Base-by-base conservation (phyloP, 768 basidiomycete species). In the Trametopsis cervina region DNA sequence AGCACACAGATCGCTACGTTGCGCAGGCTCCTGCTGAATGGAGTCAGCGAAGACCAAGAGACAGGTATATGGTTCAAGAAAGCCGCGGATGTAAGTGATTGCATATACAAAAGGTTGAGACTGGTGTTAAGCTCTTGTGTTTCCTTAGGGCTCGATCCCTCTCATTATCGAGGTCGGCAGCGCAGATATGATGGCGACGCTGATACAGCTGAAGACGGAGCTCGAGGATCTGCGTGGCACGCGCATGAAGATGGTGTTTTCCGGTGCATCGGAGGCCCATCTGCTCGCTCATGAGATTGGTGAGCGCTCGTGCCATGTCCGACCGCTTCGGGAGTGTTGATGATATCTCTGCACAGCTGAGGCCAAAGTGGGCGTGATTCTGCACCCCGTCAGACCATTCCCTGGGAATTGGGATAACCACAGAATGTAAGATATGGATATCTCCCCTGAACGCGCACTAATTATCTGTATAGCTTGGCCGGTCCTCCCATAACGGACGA, bases 1-100 rank as follows among this genome's bases (percentile, higher is more conserved):
- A 90, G 90, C 64, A 85, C 83, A n/a, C 81, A 91, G 55, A 82
- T 95, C 51, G 83, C 83, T 12, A 70, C 79, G 3, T 67, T 96
- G 39, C 75, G 91, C 1, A 69, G 74, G 6, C 67, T 91, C 33
- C 68, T 95, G 6, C 66, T 83, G 7, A 69, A 57, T 11, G 57
- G 64, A 24, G 54, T 57, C 47, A 55, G 63, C 40, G 63, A 67
- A 37, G 52, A 64, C 4, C 63, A 62, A 9, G 58, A 66, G 53
- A 58, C 58, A 15, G 60, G 51, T 6, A 27, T 41, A 13, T 70
- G 68, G 60, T 69, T 75, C 53, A 60, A 63, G 54, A 59, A 64
- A 44, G 70, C 67, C 10, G 64, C 63, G 2, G 55, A 62, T 37
- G 66, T 65, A 29, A 35, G 61, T 44, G 20, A 9, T 11, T 5